These are phyloP conservation scores for Adansonia gregorii DNA, from an alignment of 441 rosid species.

Conservation along the genomic window DNA sequence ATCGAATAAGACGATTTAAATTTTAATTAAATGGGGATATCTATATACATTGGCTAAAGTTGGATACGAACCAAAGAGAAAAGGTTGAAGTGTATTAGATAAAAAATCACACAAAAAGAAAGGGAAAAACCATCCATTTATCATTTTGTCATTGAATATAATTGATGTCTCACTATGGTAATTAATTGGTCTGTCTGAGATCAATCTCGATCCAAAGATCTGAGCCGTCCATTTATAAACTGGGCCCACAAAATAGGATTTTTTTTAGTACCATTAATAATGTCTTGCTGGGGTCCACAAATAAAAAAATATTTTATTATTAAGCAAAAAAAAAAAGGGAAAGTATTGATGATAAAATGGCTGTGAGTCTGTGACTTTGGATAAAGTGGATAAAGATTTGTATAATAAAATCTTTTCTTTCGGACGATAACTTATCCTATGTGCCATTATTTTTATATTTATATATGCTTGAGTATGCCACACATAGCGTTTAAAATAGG, in stretches of 20 bases:
- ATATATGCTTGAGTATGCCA: conserved; percentile 18
- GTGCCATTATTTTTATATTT: neutral
- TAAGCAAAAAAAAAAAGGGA: neutral
- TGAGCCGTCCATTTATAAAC: neutral
- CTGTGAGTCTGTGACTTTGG: conserved; percentile 1
- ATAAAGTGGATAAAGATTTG: conserved; percentile 31
- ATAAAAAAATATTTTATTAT: no score
- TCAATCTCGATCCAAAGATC: neutral
- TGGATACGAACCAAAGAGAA: neutral
- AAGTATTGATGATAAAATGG: neutral
- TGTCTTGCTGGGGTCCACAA: conserved; percentile 6
- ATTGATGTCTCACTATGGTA: neutral
- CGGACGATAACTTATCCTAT: conserved; percentile 10
- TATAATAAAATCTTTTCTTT: neutral
- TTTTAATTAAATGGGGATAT: no score
- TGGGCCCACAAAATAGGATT: neutral
- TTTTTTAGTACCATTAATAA: neutral
- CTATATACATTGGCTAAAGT: neutral
- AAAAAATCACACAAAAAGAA: neutral
- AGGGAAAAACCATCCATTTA: neutral
- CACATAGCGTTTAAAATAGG: neutral
- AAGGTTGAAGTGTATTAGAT: neutral
- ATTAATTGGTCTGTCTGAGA: neutral
- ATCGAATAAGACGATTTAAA: no score
- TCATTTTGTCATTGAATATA: neutral